Percentiles rank a stretch among this genome's conserved stretches.
Conservation (phyloP, 768 basidiomycete genomes). For the Glaciozyma martinii region DNA sequence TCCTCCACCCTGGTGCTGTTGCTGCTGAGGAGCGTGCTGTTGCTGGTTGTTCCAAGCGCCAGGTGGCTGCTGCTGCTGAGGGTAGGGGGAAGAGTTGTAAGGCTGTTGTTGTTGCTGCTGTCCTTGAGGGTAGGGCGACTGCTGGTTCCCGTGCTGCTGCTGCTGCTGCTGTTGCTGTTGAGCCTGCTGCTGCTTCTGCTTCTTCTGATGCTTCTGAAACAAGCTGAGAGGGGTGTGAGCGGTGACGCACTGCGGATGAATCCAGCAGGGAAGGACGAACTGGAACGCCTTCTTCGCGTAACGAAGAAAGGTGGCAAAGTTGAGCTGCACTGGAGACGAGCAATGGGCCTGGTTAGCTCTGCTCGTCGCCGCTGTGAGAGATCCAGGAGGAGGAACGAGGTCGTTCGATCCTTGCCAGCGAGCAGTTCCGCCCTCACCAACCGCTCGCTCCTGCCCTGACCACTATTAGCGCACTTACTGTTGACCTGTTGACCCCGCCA, state of each 20-base stretch:
- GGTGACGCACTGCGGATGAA: not conserved
- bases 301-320: not conserved
- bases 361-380: too few species aligned
- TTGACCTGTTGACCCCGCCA: too few species aligned
- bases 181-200: slow-evolving; percentile 1
- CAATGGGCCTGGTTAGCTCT: too few species aligned
- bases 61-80: not conserved
- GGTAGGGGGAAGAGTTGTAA: slow-evolving; percentile 3
- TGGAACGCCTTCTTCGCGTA: slow-evolving; percentile 20
- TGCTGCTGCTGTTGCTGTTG: slow-evolving; percentile 7
- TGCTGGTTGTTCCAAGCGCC: not conserved
- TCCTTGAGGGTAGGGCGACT: slow-evolving; percentile 4
- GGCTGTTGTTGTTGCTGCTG: not conserved
- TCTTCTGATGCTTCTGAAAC: not conserved
- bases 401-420: too few species aligned
- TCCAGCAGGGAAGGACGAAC: not conserved
- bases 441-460: too few species aligned
- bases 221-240: not conserved
- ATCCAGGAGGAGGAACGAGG: too few species aligned
- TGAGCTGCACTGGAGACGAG: too few species aligned
- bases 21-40: not conserved
- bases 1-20: slow-evolving; percentile 4
- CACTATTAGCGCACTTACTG: too few species aligned
- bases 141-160: not conserved
- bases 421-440: too few species aligned